Percentiles rank a stretch among this genome's conserved stretches.
These are phyloP conservation scores for Trichophyton benhamiae DNA, from an alignment of 2,329 filamentous ascomycete genomes.

Conservation along the genomic window DNA sequence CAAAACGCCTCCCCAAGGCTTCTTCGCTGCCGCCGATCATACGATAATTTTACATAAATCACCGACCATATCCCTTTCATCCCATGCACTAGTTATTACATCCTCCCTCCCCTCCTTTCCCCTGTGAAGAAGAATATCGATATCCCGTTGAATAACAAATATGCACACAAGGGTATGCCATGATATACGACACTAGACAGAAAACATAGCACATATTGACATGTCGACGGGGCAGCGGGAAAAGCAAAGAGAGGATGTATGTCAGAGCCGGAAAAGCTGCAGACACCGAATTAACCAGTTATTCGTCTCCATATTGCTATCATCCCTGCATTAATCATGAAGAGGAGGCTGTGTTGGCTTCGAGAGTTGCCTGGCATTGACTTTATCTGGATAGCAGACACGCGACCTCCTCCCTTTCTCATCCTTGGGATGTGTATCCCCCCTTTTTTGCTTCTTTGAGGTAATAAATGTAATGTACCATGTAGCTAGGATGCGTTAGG, in stretches of 20 bases:
- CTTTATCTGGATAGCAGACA: background rate
- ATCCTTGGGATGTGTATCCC: background rate
- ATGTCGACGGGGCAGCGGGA: background rate
- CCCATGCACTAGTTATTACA: background rate
- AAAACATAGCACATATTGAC: background rate
- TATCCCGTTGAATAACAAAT: background rate
- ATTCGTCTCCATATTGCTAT: background rate
- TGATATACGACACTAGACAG: background rate
- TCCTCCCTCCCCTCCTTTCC: background rate
- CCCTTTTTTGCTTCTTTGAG: background rate
- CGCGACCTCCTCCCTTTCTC: constrained; percentile 3
- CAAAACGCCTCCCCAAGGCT: background rate
- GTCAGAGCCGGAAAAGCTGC: too few relatives aligned
- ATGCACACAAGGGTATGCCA: background rate
- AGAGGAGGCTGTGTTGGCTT: background rate
- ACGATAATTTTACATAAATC: background rate
- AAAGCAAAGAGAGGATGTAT: background rate
- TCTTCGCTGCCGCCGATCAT: background rate
- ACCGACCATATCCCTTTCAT: background rate
- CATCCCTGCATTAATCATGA: constrained; percentile 2
- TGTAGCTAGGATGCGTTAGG: background rate
- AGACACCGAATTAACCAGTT: background rate
- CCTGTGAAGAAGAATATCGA: background rate
- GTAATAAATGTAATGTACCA: background rate
- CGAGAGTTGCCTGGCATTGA: background rate